phyloP scores from a whole-genome alignment of 306 rosid genomes.

The Lupinus albus region DNA sequence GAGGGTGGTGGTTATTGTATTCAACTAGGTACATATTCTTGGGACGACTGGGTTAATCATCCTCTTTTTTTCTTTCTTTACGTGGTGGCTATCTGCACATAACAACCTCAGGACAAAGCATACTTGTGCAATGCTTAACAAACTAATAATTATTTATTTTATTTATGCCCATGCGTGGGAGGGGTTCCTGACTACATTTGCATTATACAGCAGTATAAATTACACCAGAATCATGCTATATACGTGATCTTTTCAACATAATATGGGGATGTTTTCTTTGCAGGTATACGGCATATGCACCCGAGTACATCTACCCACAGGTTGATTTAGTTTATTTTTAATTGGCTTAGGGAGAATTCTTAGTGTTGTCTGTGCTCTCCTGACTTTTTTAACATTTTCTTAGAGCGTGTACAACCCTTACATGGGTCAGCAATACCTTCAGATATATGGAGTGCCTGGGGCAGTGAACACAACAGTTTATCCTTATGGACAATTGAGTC shows the following conservation, averaged over 20 bases:
- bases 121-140: conserved; percentile 37
- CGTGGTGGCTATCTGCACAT: conserved; percentile 22
- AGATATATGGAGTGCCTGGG: conserved; percentile 86
- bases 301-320: conserved; percentile 82
- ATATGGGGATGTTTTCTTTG: conserved; percentile 51
- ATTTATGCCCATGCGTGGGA: conserved; percentile 29
- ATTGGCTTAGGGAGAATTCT: conserved; percentile 35
- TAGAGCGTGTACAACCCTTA: conserved; percentile 75
- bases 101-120: conserved; percentile 47
- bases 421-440: conserved; percentile 82
- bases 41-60: conserved; percentile 31
- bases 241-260: conserved; percentile 47
- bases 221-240: conserved; percentile 45
- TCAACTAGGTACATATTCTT: conserved; percentile 38
- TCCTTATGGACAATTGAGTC: conserved; percentile 87
- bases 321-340: conserved; percentile 44
- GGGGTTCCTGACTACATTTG: conserved; percentile 44
- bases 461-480: conserved; percentile 60
- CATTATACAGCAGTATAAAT: conserved; percentile 48
- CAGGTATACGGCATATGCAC: conserved; percentile 90
- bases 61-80: conserved; percentile 12
- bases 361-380: conserved; percentile 28
- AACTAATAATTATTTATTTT: conserved; percentile 26
- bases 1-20: conserved; percentile 29
- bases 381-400: conserved; percentile 42